Evolutionary conservation across 1,139 yeast species (phyloP), one percentile per base, ranked within the genome.

Genomic region (Yamadazyma friedrichii): DNA sequence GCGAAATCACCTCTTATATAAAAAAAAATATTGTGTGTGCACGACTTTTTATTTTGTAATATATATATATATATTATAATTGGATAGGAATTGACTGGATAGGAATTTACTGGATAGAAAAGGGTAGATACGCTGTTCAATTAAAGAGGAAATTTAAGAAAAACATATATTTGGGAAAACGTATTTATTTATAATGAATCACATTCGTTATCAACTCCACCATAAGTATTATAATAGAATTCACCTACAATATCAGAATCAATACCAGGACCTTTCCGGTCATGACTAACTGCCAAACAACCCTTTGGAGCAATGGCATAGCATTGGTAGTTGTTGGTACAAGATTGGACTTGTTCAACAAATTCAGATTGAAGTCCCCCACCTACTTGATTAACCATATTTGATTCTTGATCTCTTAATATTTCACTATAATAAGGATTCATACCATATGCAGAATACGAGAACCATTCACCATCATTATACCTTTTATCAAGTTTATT

Each of bases 221-320:
- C 33, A 31, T 31, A 31, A 31, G 33, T 31, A 15, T 31, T 31
- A 13, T n/a, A 31, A 31, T 31, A 31, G 15, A 31, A n/a, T 31
- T 31, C 33, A 31, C 33, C 33, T 22, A 22, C 25, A 22, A 22
- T 22, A 22, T 22, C 25, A 22, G 25, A 22, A 22, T 22, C 25
- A 22, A 22, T 22, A 22, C 25, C 25, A 22, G 25, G 25, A 22
- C 25, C 25, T 22, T 22, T 22, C 25, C 25, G 25, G 25, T 22
- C 25, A 22, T 22, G 25, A 22, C 25, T 22, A 22, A 22, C 25
- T 22, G 25, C 25, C 25, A 22, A 22, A 22, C 25, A 22, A 22
- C 25, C 25, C 25, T 22, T 22, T 22, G 25, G 25, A 22, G 25
- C 25, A 22, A 22, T 22, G 25, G 25, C 25, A 22, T 22, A 22